These are phyloP conservation scores for Oxyria digyna DNA, from an alignment of 148 eudicot genomes.

Conservation along the genomic window DNA sequence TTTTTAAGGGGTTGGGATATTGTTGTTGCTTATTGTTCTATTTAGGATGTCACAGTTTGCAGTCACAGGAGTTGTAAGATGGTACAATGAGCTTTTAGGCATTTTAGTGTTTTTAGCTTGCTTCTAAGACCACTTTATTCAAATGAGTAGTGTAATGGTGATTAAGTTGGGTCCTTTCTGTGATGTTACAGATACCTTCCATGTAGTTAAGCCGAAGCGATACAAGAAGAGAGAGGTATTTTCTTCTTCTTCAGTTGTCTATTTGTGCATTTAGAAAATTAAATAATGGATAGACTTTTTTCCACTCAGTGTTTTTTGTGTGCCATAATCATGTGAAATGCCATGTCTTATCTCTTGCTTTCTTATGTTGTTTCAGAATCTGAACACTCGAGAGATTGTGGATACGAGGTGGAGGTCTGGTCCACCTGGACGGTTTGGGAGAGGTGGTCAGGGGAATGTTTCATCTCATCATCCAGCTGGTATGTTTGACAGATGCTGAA, in stretches of 20 bases:
- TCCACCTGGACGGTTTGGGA: conserved; percentile 34
- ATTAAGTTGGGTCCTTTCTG: background rate
- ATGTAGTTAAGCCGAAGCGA: conserved; percentile 33
- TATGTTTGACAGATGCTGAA: conserved; percentile 15
- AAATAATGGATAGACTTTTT: background rate
- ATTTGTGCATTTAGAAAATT: background rate
- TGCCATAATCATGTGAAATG: background rate
- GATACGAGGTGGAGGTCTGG: conserved; percentile 38
- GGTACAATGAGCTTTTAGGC: background rate
- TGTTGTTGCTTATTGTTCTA: background rate
- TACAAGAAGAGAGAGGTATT: conserved; percentile 34
- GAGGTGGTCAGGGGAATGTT: conserved; percentile 44
- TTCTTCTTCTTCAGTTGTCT: background rate
- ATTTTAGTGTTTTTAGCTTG: background rate
- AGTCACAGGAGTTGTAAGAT: background rate
- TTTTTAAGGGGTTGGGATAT: no score
- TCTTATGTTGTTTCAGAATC: conserved; percentile 19
- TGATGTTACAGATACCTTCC: conserved; percentile 25
- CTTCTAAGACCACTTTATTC: background rate
- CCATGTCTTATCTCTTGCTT: background rate
- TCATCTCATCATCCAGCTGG: conserved; percentile 29
- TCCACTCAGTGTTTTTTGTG: background rate
- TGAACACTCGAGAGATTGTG: conserved; percentile 25
- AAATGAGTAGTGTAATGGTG: background rate
- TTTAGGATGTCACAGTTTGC: background rate